Base-by-base conservation (phyloP, 257 asterid species). In the Agastache rugosa region DNA sequence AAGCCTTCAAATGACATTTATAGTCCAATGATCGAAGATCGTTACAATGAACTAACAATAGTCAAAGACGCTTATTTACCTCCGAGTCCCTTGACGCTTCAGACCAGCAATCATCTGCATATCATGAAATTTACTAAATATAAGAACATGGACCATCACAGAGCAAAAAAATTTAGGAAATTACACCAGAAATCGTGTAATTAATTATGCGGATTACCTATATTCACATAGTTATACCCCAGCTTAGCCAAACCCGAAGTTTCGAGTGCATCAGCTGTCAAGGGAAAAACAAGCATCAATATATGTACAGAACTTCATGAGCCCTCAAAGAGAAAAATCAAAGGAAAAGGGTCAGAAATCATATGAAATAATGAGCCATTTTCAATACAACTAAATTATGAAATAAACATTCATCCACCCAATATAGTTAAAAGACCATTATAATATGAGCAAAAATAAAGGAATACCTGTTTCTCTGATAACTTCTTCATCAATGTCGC, bases 61-160 rank as follows among this genome's bases (percentile, higher is more conserved):
- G 55, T 31, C n/a, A 14, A 55, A 77, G 37, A 69, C 68, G 45
- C n/a, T 66, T 79, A 69, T 73, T 63, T 69, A 89, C 98, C 90
- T 90, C 56, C 5, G 79, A 74, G 74, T 88, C 81, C 59, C 99
- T 87, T 5, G 16, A 27, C 44, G 64, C 29, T 44, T 79, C 83
- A 63, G 99, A 90, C 99, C 99, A 94, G 85, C 99, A 94, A 85
- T 94, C 99, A 81, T 94, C 99, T 94, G 95, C 80, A 75, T 78
- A 42, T 64, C 82, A 83, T 27, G 69, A 50, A 66, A 79, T 20
- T 58, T 8, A 56, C 35, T 25, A 11, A 23, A 27, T 23, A 15
- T 58, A 58, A 58, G 64, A 58, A 6, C 41, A 59, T 17, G 41
- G 42, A 14, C 6, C 22, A 58, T 55, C 34, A 55, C 8, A 67